These are phyloP conservation scores for Thelonectria rubi DNA, from an alignment of 2,329 filamentous ascomycete genomes.

Conservation along the genomic window DNA sequence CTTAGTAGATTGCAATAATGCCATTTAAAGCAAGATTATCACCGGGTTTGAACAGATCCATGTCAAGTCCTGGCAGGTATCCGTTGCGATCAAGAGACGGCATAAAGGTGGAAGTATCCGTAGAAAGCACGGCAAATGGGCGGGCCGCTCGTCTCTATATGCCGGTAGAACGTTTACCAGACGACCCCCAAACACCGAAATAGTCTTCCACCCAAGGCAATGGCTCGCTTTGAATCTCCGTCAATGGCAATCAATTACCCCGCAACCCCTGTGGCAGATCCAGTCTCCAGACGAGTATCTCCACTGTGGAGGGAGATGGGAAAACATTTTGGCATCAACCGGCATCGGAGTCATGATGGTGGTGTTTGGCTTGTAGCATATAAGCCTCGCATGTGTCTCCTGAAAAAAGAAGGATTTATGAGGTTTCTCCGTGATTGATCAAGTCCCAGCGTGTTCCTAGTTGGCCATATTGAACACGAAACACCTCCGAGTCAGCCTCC, in stretches of 20 bases:
- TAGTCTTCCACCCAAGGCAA: background rate
- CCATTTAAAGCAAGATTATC: too few relatives aligned
- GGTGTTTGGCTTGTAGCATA: background rate
- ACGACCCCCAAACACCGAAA: background rate
- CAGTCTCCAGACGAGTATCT: background rate
- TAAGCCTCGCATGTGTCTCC: background rate
- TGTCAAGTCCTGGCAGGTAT: too few relatives aligned
- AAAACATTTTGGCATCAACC: slow-evolving; percentile 22
- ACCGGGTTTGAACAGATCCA: too few relatives aligned
- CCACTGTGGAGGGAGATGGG: slow-evolving; percentile 4
- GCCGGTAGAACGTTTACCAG: slow-evolving; percentile 23
- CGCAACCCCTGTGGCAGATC: slow-evolving; percentile 3
- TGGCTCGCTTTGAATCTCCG: background rate
- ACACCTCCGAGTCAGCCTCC: too few relatives aligned
- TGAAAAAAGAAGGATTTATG: background rate
- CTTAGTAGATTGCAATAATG: too few relatives aligned
- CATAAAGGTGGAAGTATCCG: background rate
- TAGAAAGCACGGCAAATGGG: too few relatives aligned
- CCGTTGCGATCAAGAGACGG: background rate
- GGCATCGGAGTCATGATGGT: background rate
- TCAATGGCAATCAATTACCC: background rate
- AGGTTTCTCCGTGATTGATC: too few relatives aligned
- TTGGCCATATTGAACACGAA: too few relatives aligned
- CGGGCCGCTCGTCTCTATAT: background rate
- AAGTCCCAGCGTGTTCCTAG: too few relatives aligned